A percentile compares a stretch with the other conserved stretches of the same genome.
Evolutionary conservation across 2,329 filamentous ascomycete species (phyloP).

Genomic region (Epichloe sp.): DNA sequence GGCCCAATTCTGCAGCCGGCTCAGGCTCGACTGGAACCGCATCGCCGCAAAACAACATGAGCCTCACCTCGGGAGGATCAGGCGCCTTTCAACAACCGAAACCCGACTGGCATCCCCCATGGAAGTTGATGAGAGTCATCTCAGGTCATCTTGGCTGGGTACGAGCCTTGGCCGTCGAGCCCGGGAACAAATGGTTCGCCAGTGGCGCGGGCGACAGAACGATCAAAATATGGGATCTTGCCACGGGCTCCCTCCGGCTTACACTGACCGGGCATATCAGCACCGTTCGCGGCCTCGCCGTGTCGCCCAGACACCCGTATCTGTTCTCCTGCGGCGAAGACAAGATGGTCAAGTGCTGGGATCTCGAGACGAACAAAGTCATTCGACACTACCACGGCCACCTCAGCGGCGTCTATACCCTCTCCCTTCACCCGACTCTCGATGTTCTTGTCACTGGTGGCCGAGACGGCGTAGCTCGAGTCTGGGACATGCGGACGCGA

Average conservation of each 20-base stretch:
- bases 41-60: conserved; percentile 15
- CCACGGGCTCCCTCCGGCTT: conserved; percentile 68
- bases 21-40: neutral
- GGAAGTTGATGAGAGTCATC: conserved; percentile 97
- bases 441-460: conserved; percentile 93
- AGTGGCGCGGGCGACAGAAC: conserved; percentile 90
- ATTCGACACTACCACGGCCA: conserved; percentile 97
- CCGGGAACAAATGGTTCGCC: conserved; percentile 95
- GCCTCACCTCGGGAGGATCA: conserved; percentile 17
- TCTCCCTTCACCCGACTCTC: conserved; percentile 84
- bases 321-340: conserved; percentile 97
- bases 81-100: conserved; percentile 35
- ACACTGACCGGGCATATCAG: conserved; percentile 92
- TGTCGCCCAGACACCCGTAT: conserved; percentile 88
- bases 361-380: conserved; percentile 98
- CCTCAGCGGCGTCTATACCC: conserved; percentile 85
- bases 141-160: conserved; percentile 97
- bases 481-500: conserved; percentile 97
- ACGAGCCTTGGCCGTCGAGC: conserved; percentile 76
- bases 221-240: conserved; percentile 98
- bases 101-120: conserved; percentile 97
- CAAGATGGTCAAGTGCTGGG: conserved; percentile 99
- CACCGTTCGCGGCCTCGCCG: conserved; percentile 79
- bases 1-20: neutral
- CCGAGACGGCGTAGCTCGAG: conserved; percentile 82